phyloP scores from a whole-genome alignment of 1,284 basidiomycete species.

The Papiliotrema terrestris region DNA sequence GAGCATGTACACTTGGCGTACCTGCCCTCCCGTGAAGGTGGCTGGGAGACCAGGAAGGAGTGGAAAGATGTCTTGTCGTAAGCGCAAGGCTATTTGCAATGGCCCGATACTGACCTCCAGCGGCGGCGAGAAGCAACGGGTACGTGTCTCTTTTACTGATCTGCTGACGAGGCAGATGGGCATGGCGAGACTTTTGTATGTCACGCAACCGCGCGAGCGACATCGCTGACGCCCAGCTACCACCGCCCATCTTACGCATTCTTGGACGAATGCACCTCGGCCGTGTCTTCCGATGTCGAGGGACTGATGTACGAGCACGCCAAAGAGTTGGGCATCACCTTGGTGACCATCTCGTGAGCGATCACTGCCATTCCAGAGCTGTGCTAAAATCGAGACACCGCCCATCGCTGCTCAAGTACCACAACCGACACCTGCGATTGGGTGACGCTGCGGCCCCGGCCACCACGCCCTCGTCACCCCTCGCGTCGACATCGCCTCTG shows the following conservation, averaged over 20 bases:
- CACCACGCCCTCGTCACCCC: too few relatives aligned
- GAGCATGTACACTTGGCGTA: constrained; percentile 80
- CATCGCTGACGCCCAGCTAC: constrained; percentile 20
- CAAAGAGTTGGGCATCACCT: constrained; percentile 85
- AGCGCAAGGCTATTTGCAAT: constrained; percentile 4
- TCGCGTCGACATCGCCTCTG: constrained; percentile 11
- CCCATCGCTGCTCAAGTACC: constrained; percentile 55
- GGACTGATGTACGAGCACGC: constrained; percentile 93
- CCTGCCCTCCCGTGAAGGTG: constrained; percentile 81
- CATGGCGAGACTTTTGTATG: constrained; percentile 47
- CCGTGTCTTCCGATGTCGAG: constrained; percentile 94
- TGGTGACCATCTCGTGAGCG: constrained; percentile 77
- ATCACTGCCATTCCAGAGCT: constrained; percentile 53
- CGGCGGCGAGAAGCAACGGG: constrained; percentile 92
- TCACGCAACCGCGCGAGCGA: background rate
- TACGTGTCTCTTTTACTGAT: constrained; percentile 43
- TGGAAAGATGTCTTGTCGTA: constrained; percentile 81
- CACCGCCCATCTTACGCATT: constrained; percentile 45
- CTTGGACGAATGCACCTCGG: constrained; percentile 82
- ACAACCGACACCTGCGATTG: constrained; percentile 52
- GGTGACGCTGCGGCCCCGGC: constrained; percentile 32
- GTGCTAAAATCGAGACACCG: constrained; percentile 51
- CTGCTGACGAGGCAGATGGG: constrained; percentile 58
- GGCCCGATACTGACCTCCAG: constrained; percentile 47
- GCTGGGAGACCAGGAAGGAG: constrained; percentile 84